Conservation (phyloP, 768 basidiomycete genomes). For the Leucosporidium scottii region DNA sequence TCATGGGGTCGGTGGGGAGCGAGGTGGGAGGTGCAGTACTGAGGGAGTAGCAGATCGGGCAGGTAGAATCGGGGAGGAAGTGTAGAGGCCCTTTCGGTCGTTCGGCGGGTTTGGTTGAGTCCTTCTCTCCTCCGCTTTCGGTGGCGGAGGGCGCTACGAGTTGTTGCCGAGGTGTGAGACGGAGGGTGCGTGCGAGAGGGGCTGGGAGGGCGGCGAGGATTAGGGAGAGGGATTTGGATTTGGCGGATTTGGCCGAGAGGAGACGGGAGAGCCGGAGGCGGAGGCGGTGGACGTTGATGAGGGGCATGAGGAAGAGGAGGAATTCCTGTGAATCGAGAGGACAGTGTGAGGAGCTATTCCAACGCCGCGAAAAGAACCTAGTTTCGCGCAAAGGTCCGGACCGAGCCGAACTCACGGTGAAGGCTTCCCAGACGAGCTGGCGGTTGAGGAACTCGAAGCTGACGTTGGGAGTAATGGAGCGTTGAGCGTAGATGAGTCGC, state of each 20-base stretch:
- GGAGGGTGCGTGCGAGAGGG: slow-evolving; percentile 15
- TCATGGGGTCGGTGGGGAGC: slow-evolving; percentile 38
- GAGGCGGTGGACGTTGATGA: slow-evolving; percentile 63
- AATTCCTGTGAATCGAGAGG: slow-evolving; percentile 64
- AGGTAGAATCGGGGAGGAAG: slow-evolving; percentile 63
- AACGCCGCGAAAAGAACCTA: background rate
- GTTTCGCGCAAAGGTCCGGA: background rate
- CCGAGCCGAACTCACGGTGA: slow-evolving; percentile 60
- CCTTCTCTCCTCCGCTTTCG: slow-evolving; percentile 3
- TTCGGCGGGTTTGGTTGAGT: slow-evolving; percentile 1
- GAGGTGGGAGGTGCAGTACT: slow-evolving; percentile 15
- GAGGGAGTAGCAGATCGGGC: slow-evolving; percentile 65
- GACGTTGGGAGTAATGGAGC: slow-evolving; percentile 68
- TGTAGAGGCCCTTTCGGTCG: slow-evolving; percentile 56
- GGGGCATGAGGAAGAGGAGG: slow-evolving; percentile 79
- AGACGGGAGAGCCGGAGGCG: slow-evolving; percentile 53
- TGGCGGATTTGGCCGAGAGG: slow-evolving; percentile 31
- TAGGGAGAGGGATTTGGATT: slow-evolving; percentile 7
- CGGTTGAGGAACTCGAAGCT: slow-evolving; percentile 99
- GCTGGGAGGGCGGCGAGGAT: slow-evolving; percentile 40
- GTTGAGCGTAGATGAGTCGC: slow-evolving; percentile 63
- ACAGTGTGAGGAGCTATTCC: background rate
- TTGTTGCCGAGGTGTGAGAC: slow-evolving; percentile 22
- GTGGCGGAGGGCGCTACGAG: slow-evolving; percentile 24
- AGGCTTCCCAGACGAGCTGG: slow-evolving; percentile 98